Percentiles rank a stretch among this genome's conserved stretches.
Conservation (phyloP, 371 early-diverging fungal species). For the Lichtheimia corymbifera region DNA sequence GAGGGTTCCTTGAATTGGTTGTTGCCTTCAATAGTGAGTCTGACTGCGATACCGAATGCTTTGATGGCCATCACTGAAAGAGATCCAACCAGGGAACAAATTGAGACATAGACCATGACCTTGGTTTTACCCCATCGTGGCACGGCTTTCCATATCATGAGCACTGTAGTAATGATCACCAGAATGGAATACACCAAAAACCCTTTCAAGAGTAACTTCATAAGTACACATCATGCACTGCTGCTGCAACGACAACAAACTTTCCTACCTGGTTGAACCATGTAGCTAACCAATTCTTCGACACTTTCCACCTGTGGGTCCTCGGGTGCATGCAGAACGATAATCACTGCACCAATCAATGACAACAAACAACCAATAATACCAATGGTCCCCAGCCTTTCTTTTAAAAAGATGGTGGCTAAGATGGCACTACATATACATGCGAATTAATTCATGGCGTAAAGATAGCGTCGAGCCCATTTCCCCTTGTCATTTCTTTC, state of each 20-base stretch:
- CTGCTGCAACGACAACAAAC: not conserved
- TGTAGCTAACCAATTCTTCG: slow-evolving; percentile 65
- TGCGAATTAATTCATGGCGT: slow-evolving; percentile 11
- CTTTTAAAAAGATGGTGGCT: slow-evolving; percentile 60
- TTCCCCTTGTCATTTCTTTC: not conserved
- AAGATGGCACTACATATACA: slow-evolving; percentile 24
- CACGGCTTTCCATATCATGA: slow-evolving; percentile 76
- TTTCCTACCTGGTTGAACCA: slow-evolving; percentile 62
- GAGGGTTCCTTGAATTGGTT: slow-evolving; percentile 85
- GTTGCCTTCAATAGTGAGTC: slow-evolving; percentile 82
- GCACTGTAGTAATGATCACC: slow-evolving; percentile 56
- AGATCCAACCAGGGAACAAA: slow-evolving; percentile 83
- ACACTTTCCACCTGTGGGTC: slow-evolving; percentile 79
- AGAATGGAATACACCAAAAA: slow-evolving; percentile 74
- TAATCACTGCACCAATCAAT: slow-evolving; percentile 84
- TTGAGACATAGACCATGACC: slow-evolving; percentile 82
- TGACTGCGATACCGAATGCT: slow-evolving; percentile 87
- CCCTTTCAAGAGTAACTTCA: slow-evolving; percentile 27
- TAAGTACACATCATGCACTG: not conserved
- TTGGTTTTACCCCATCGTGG: slow-evolving; percentile 77
- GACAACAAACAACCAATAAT: slow-evolving; percentile 88
- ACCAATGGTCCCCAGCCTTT: slow-evolving; percentile 75
- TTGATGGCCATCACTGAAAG: slow-evolving; percentile 89
- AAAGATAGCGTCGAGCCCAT: not conserved
- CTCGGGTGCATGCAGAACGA: slow-evolving; percentile 87